Base-by-base conservation (phyloP, 2,329 filamentous ascomycete genomes). In the Pseudogymnoascus sp. region DNA sequence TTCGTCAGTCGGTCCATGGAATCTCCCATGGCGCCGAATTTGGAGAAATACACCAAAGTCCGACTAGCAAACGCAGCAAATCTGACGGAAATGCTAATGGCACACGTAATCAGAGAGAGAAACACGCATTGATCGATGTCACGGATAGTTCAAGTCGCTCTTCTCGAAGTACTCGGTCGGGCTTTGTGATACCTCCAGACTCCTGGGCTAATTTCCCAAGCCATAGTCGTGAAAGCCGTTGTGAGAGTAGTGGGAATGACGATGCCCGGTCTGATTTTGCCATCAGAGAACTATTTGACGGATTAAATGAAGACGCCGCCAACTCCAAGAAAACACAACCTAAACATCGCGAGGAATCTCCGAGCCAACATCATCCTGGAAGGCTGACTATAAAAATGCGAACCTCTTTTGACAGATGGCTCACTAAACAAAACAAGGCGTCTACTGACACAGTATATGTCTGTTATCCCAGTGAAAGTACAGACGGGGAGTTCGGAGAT, bases 131-230 rank as follows among this genome's bases (percentile, higher is more conserved):
- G 55, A 36, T 27, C 4, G 31, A 39, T 59, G 55, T 17, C 1
- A 25, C 33, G 21, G 33, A 59, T 59, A 27, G 15, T 27, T 41
- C 38, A 5, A 59, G 12, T 8, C 35, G 8, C 38, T 59, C 58
- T 5, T 59, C 38, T 39, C 58, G 25, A 39, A 41, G 58, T 25
- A 38, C 10, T 39, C 33, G 17, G 35, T 25, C 58, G 17, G 39
- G 17, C 7, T 27, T 38, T 31, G 58, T 59, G 6, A 64, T 66
- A 48, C 71, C 66, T 60, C 71, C 71, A 13, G 63, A 63, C 6
- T 63, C 66, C 8, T 72, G 71, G 71, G 66, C 69, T 39, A 63
- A 65, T 17, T 72, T 65, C 48, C 65, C 67, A 3, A 71, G 66
- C 31, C 69, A 72, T 36, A 64, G 63, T 44, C 67, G 70, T 1